phyloP scores from a whole-genome alignment of 257 asterid species.

The Mentha longifolia region DNA sequence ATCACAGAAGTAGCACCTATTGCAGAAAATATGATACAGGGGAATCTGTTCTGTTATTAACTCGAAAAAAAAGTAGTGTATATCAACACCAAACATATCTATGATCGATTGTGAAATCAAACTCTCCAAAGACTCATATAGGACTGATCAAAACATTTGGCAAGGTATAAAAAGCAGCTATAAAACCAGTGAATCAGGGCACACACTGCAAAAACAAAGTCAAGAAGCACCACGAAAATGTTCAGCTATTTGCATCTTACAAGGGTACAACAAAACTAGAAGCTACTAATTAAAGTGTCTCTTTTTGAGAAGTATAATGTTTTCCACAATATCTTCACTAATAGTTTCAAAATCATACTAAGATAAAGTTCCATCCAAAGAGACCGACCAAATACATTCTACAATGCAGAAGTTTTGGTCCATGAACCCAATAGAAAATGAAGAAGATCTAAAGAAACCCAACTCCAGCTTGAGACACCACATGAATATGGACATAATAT shows the following conservation, averaged over 20 bases:
- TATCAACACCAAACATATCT: neutral
- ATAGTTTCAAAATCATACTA: neutral
- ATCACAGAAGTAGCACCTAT: constrained; percentile 93
- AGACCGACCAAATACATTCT: neutral
- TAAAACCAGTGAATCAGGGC: constrained; percentile 25
- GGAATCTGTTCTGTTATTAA: constrained; percentile 1
- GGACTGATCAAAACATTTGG: constrained; percentile 14
- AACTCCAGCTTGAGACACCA: constrained; percentile 8
- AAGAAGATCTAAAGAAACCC: neutral
- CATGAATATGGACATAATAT: neutral
- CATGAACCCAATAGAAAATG: neutral
- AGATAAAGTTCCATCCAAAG: neutral
- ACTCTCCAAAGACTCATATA: too few relatives aligned
- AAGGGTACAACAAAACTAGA: constrained; percentile 5
- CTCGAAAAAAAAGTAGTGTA: constrained; percentile 22
- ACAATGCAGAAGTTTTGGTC: neutral
- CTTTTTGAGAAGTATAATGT: too few relatives aligned
- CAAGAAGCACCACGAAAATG: constrained; percentile 6
- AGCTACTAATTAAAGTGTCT: constrained; percentile 3
- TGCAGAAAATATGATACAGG: constrained; percentile 20
- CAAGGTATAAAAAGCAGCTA: constrained; percentile 21
- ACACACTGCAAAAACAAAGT: neutral
- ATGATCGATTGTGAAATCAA: neutral
- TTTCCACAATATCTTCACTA: neutral
- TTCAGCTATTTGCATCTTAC: neutral